Evolutionary conservation across 2,329 filamentous ascomycete genomes (phyloP), one percentile per base, ranked within the genome.

Genomic region (Elsinoe australis): DNA sequence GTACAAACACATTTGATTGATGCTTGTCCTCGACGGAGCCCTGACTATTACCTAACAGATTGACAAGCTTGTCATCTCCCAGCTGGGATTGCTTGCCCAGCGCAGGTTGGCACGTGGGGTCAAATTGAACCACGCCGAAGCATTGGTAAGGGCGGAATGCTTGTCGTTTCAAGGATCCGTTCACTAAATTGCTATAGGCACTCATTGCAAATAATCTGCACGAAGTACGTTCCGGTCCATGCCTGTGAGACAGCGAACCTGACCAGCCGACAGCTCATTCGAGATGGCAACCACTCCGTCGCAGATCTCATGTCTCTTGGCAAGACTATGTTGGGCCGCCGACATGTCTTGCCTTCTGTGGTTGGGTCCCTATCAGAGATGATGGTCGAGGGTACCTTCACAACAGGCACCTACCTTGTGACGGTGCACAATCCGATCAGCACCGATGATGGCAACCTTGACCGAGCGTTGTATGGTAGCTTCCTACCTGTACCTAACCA

Each of bases 301-400:
- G 83, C 89, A 31, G 88, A 95, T 65, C 85, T 96, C 62, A 96
- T 96, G 89, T 73, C 80, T 52, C 78, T 95, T 54, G 90, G 90
- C 58, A 81, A 86, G 58, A 90, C 85, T 48, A 89, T 96, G 82
- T 84, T 96, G 2, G 90, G 90, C 54, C 85, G 90, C 7, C 85
- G 90, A 26, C 90, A 96, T 66, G 90, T 96, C 52, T 74, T 87
- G 34, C 88, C 90, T 17, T 81, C 83, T 8, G 90, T 95, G 18
- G 78, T 83, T 51, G 74, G 78, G 33, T 88, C 86, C 2, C 78
- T 96, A 34, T 75, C 79, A 51, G 85, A 94, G 69, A 78, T 96
- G 57, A 87, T 94, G 73, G 85, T 96, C 55, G 90, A 96, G 68
- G 90, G 90, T 51, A 96, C 89, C 1, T 96, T 96, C 62, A 83